phyloP scores from a whole-genome alignment of 2,329 filamentous ascomycete species.

The Uncinocarpus reesii region DNA sequence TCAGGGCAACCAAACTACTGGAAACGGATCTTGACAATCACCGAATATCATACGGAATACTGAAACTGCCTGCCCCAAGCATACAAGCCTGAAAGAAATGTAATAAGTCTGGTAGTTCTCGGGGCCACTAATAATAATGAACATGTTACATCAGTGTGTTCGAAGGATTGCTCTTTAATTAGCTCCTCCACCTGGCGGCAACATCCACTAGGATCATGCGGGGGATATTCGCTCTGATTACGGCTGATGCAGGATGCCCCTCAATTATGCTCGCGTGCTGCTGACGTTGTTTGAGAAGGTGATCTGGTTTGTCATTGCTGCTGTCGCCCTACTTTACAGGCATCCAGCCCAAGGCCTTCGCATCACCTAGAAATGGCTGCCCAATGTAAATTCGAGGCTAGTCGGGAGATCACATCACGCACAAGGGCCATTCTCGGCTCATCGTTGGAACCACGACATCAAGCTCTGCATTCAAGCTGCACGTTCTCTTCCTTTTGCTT shows the following conservation, averaged over 20 bases:
- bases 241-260: background rate
- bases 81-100: too few relatives aligned
- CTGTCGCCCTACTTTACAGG: slow-evolving; percentile 10
- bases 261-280: background rate
- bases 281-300: too few relatives aligned
- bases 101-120: too few relatives aligned
- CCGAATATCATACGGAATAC: too few relatives aligned
- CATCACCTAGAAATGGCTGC: slow-evolving; percentile 6
- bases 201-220: background rate
- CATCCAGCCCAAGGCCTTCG: too few relatives aligned
- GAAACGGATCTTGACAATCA: background rate
- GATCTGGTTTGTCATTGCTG: too few relatives aligned
- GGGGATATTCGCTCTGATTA: background rate
- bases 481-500: background rate
- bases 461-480: slow-evolving; percentile 1
- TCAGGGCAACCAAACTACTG: background rate
- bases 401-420: background rate
- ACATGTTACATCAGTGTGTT: too few relatives aligned
- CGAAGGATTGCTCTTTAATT: too few relatives aligned
- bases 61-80: too few relatives aligned
- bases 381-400: background rate
- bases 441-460: slow-evolving; percentile 10
- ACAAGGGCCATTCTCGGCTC: background rate
- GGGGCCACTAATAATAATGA: too few relatives aligned
- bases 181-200: background rate